These are phyloP conservation scores for Leccinum pachyderme DNA, from an alignment of 1,284 basidiomycete species.

Conservation along the genomic window DNA sequence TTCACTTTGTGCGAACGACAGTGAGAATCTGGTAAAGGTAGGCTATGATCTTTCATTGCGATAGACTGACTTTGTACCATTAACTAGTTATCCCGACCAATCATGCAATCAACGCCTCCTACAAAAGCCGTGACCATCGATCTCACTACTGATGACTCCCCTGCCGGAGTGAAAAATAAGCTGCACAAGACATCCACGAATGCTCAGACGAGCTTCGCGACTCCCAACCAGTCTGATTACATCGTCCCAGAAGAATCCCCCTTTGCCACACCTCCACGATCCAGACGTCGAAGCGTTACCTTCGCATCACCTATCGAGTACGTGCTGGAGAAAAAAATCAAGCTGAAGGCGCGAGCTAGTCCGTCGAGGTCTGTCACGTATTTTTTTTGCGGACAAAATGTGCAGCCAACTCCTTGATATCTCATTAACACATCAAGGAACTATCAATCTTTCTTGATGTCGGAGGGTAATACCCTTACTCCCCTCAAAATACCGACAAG, in stretches of 20 bases:
- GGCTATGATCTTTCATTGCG: not conserved
- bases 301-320: constrained; percentile 32
- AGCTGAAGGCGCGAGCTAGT: not conserved
- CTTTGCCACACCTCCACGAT: constrained; percentile 6
- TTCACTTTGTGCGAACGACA: constrained; percentile 3
- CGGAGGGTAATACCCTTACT: constrained; percentile 14
- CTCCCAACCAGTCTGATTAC: not conserved
- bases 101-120: constrained; percentile 10
- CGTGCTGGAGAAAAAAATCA: constrained; percentile 4
- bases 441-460: not conserved
- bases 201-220: not conserved
- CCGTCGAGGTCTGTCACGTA: constrained; percentile 8
- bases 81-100: constrained; percentile 12
- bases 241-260: constrained; percentile 1
- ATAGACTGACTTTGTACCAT: not conserved
- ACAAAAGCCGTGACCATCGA: constrained; percentile 22
- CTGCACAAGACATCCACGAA: not conserved
- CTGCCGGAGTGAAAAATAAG: constrained; percentile 7
- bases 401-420: not conserved
- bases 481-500: constrained; percentile 14
- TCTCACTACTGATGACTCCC: constrained; percentile 28
- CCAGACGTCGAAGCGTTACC: constrained; percentile 24
- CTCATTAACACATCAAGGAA: not conserved
- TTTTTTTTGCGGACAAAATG: not conserved
- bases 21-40: constrained; percentile 14